These are phyloP conservation scores for Cladosporium austrohemisphaericum DNA, from an alignment of 2,329 filamentous ascomycete species.

Conservation along the genomic window DNA sequence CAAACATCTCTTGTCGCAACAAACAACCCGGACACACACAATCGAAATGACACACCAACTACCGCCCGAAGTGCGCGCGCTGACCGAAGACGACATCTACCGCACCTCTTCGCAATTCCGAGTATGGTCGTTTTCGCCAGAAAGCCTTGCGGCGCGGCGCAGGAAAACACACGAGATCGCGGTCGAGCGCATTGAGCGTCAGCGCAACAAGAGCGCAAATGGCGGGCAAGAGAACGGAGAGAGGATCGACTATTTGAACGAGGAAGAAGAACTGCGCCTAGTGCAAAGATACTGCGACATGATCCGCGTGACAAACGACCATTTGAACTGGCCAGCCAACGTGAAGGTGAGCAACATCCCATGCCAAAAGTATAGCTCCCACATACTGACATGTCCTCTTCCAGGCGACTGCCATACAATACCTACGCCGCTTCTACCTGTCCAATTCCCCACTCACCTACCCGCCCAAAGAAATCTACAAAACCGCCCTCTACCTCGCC, in stretches of 20 bases:
- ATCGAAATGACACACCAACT: conserved; percentile 12
- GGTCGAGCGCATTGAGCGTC: conserved; percentile 57
- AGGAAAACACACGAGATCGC: conserved; percentile 76
- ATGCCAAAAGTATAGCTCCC: not conserved
- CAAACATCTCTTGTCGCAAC: conserved; percentile 6
- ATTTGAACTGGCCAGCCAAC: conserved; percentile 58
- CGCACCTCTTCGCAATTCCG: conserved; percentile 84
- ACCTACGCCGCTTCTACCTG: conserved; percentile 90
- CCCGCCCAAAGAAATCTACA: conserved; percentile 81
- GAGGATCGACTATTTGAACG: conserved; percentile 73
- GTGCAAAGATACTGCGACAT: conserved; percentile 72
- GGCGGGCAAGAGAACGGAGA: conserved; percentile 40
- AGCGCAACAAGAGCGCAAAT: conserved; percentile 17
- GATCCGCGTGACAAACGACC: conserved; percentile 47
- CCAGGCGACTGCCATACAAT: conserved; percentile 77
- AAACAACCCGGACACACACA: not conserved
- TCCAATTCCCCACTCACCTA: conserved; percentile 97
- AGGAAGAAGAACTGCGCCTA: conserved; percentile 76
- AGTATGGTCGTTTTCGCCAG: conserved; percentile 84
- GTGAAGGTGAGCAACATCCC: conserved; percentile 49
- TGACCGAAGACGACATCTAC: conserved; percentile 91
- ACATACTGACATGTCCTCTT: conserved; percentile 13
- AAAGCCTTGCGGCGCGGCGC: conserved; percentile 68
- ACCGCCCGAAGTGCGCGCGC: conserved; percentile 11
- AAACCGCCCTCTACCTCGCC: conserved; percentile 87